Evolutionary conservation across 192 early-diverging fungal genomes (phyloP).

Genomic region (Umbelopsis ramanniana): DNA sequence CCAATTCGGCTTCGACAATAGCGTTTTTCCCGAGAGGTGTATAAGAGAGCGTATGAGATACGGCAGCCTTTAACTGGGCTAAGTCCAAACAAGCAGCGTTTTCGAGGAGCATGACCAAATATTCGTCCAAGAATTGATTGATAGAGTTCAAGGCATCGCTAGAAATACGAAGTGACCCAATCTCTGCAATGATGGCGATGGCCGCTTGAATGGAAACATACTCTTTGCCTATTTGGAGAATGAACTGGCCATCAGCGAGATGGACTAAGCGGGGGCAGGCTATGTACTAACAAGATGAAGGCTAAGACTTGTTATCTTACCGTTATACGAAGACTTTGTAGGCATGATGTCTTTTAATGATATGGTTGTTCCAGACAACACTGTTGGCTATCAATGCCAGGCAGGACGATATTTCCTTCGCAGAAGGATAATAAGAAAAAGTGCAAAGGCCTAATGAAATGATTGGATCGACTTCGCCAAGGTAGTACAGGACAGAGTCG

Average conservation of each 20-base stretch:
- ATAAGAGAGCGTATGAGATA: slow-evolving; percentile 47
- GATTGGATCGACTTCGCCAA: background rate
- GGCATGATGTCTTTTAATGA: background rate
- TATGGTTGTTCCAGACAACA: slow-evolving; percentile 18
- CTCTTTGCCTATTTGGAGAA: slow-evolving; percentile 8
- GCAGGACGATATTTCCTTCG: background rate
- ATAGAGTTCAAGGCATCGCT: slow-evolving; percentile 58
- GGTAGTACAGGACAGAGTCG: background rate
- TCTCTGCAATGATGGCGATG: slow-evolving; percentile 61
- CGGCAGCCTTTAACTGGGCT: slow-evolving; percentile 51
- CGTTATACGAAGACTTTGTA: background rate
- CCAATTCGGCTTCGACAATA: slow-evolving; percentile 62
- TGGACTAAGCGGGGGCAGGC: background rate
- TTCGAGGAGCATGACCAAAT: slow-evolving; percentile 52
- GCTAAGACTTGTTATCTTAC: background rate
- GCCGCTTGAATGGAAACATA: slow-evolving; percentile 46
- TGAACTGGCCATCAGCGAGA: slow-evolving; percentile 1
- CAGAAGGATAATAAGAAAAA: background rate
- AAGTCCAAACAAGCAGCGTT: slow-evolving; percentile 54
- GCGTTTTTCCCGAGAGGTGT: slow-evolving; percentile 63
- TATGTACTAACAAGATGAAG: background rate
- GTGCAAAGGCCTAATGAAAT: slow-evolving; percentile 3
- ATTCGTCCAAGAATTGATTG: slow-evolving; percentile 63
- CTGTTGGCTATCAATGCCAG: background rate
- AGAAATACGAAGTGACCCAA: slow-evolving; percentile 58